Base-by-base conservation (phyloP, 495 filamentous ascomycete species). In the Jackrogersella multiformis region DNA sequence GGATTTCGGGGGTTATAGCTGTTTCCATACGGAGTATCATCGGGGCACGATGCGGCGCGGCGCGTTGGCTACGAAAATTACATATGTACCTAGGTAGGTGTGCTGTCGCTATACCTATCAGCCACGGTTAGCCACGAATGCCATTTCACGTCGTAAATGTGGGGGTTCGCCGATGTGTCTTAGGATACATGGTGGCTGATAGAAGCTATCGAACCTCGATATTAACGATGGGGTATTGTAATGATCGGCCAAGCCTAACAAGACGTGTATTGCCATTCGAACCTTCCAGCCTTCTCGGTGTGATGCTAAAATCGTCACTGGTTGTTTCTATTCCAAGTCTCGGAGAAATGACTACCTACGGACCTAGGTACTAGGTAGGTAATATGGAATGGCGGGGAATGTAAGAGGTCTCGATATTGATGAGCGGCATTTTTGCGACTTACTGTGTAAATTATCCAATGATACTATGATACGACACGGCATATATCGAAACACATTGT, bases 91-190 rank as follows among this genome's bases (percentile, higher is more conserved):
- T n/a, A n/a, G n/a, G n/a, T n/a, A 23, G 8, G 48, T 18, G 48
- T 56, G 28, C 24, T 26, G 23, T 30, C 10, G 42, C 26, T 45
- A 32, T 42, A 21, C 28, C 7, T 18, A n/a, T 44, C 16, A 41
- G 58, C 20, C 20, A 30, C 26, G 12, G 48, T 8, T 16, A 53
- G 15, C n/a, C 7, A 30, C 36, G 60, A 64, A 48, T 5, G 13
- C 15, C 36, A 35, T 49, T 60, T 45, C 20, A 53, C 21, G 28
- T 36, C 54, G 20, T 56, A 46, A 36, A 41, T 58, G 30, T 30
- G 26, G 5, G 51, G 64, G 24, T 36, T 42, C 28, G 35, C 52
- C 42, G 26, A n/a, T 4, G 20, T 36, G 30, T 41, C 32, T 49
- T 30, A 18, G 41, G 41, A 41, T 46, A 46, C 21, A 21, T 24